Percentiles rank a stretch among this genome's conserved stretches.
Evolutionary conservation across 2,329 filamentous ascomycete genomes (phyloP).

Genomic region (Lomentospora prolificans): DNA sequence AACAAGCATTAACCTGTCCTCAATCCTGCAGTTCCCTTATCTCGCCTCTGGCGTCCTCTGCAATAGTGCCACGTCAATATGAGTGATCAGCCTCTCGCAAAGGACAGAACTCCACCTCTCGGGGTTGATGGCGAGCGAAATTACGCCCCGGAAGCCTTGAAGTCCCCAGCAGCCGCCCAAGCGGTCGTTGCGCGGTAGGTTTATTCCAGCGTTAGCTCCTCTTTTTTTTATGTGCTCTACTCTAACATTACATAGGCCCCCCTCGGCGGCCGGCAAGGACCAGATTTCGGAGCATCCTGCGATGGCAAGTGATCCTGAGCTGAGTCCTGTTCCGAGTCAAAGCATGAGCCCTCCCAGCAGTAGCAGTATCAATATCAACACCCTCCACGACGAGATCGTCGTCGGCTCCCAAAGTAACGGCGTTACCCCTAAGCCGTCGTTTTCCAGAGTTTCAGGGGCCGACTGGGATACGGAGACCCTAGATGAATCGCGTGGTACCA

Average conservation of each 20-base stretch:
- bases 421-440: neutral
- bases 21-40: neutral
- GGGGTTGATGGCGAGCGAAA: neutral
- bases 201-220: too few relatives aligned
- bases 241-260: neutral
- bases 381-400: constrained; percentile 42
- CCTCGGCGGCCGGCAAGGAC: neutral
- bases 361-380: constrained; percentile 29
- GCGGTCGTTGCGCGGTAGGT: neutral
- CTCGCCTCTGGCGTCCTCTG: neutral
- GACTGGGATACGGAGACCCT: neutral
- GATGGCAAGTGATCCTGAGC: constrained; percentile 22
- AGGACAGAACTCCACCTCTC: neutral
- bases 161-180: neutral
- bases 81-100: neutral
- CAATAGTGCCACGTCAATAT: neutral
- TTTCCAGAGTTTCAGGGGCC: neutral
- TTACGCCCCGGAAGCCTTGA: neutral
- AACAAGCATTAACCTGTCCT: neutral
- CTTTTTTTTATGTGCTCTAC: too few relatives aligned
- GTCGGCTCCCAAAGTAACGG: constrained; percentile 1
- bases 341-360: constrained; percentile 29
- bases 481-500: neutral
- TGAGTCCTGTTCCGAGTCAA: constrained; percentile 30
- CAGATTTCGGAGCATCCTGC: constrained; percentile 10